phyloP scores from a whole-genome alignment of 2,329 filamentous ascomycete genomes.

The Fusarium pilosicola region DNA sequence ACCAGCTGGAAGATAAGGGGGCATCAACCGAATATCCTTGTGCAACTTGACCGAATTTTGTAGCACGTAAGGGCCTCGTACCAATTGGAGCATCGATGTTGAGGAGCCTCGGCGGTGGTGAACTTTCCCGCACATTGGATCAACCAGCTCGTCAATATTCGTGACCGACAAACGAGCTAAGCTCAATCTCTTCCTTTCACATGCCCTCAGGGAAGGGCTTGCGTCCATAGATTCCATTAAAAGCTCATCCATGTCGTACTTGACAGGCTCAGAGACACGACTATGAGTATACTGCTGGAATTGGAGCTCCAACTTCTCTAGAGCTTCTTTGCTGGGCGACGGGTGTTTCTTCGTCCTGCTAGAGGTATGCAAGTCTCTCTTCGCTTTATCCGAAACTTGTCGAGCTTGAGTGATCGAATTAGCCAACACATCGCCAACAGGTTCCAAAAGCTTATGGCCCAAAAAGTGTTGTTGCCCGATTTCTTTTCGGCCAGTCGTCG shows the following conservation, averaged over 20 bases:
- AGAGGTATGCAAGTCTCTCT: neutral
- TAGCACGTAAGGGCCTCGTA: slow-evolving; percentile 13
- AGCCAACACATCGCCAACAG: neutral
- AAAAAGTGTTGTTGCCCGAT: neutral
- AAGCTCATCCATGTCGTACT: slow-evolving; percentile 47
- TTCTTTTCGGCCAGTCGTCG: neutral
- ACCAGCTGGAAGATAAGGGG: slow-evolving; percentile 40
- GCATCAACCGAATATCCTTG: slow-evolving; percentile 42
- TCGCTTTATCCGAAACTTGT: neutral
- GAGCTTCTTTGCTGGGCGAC: slow-evolving; percentile 55
- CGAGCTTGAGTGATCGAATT: slow-evolving; percentile 19
- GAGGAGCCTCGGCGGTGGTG: slow-evolving; percentile 30
- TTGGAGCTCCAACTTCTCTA: slow-evolving; percentile 52
- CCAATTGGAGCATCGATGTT: slow-evolving; percentile 11
- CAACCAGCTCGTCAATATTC: slow-evolving; percentile 26
- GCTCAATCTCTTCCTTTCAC: slow-evolving; percentile 46
- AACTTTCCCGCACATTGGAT: neutral
- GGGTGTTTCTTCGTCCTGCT: slow-evolving; percentile 56
- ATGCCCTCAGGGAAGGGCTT: slow-evolving; percentile 29
- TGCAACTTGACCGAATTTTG: slow-evolving; percentile 31
- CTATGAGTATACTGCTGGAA: slow-evolving; percentile 48
- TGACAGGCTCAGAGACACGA: slow-evolving; percentile 17
- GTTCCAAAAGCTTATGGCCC: neutral
- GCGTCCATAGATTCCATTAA: slow-evolving; percentile 29
- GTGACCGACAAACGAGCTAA: slow-evolving; percentile 16